Percentiles rank a stretch among this genome's conserved stretches.
These are phyloP conservation scores for Ogataea philodendri DNA, from an alignment of 805 yeast genomes.

Conservation along the genomic window DNA sequence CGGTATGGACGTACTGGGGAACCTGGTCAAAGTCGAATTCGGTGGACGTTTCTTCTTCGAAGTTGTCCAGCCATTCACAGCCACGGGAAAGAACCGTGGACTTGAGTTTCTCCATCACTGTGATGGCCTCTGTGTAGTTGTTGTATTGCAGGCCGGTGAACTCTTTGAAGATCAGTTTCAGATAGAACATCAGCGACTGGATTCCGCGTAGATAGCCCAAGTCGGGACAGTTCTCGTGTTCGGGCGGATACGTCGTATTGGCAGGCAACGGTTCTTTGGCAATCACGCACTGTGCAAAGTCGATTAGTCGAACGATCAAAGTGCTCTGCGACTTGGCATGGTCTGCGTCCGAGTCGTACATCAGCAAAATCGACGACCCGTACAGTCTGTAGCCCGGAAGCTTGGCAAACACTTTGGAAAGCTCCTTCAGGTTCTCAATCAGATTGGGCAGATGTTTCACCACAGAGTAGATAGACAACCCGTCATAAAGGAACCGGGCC, in stretches of 20 bases:
- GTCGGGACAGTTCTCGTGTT: conserved; percentile 62
- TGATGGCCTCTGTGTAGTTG: conserved; percentile 20
- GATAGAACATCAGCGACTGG: conserved; percentile 64
- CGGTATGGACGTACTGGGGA: conserved; percentile 25
- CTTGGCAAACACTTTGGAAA: conserved; percentile 51
- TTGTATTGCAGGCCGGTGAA: conserved; percentile 40
- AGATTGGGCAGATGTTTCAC: conserved; percentile 65
- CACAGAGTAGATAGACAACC: conserved; percentile 55
- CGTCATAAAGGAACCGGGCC: conserved; percentile 78
- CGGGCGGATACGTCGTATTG: conserved; percentile 66
- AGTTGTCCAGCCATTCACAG: conserved; percentile 37
- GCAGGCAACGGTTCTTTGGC: conserved; percentile 49
- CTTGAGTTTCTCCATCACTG: conserved; percentile 17
- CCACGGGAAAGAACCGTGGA: conserved; percentile 19
- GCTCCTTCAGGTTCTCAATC: conserved; percentile 55
- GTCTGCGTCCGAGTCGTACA: conserved; percentile 71
- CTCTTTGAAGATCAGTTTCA: conserved; percentile 55
- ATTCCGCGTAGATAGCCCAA: conserved; percentile 84
- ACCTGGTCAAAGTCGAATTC: conserved; percentile 25
- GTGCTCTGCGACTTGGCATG: conserved; percentile 20
- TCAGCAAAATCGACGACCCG: conserved; percentile 83
- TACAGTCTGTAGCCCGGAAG: conserved; percentile 81
- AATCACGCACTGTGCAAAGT: conserved; percentile 91
- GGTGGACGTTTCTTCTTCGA: conserved; percentile 28
- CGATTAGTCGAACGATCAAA: conserved; percentile 70